Conservation (phyloP, 345 rosid species). For the Gynandropsis gynandra region DNA sequence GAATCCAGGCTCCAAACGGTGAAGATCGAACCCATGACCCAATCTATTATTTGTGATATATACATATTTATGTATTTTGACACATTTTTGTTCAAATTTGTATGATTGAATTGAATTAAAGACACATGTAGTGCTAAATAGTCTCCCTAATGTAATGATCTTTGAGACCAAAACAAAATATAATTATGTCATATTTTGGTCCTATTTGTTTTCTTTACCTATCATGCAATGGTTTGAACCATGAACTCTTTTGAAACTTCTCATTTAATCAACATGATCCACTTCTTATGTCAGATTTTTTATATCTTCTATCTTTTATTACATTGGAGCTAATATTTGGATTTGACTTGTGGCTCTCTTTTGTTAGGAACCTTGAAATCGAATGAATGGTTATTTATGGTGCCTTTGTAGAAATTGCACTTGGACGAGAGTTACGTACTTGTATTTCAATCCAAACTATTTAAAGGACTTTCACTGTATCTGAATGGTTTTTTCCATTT, state of each 20-base stretch:
- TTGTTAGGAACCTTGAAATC: constrained; percentile 77
- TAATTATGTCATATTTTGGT: background rate
- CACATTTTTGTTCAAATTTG: background rate
- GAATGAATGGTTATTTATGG: constrained; percentile 86
- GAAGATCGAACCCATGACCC: too few species aligned
- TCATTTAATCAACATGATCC: too few species aligned
- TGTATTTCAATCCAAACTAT: constrained; percentile 11
- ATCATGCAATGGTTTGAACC: too few species aligned
- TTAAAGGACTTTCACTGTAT: too few species aligned
- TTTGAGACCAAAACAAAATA: background rate
- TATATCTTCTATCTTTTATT: constrained; percentile 4
- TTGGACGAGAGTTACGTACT: constrained; percentile 86
- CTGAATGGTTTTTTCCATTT: background rate
- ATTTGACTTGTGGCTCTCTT: constrained; percentile 17
- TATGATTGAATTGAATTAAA: background rate
- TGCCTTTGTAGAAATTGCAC: constrained; percentile 92
- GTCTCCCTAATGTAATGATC: too few species aligned
- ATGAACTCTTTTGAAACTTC: too few species aligned
- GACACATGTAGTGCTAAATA: too few species aligned
- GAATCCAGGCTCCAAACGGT: too few species aligned
- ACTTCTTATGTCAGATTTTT: too few species aligned
- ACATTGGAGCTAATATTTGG: background rate
- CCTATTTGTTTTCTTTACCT: too few species aligned
- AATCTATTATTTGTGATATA: constrained; percentile 75
- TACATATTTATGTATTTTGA: constrained; percentile 42